A percentile compares a stretch with the other conserved stretches of the same genome.
phyloP scores from a whole-genome alignment of 495 filamentous ascomycete species.

The Penicillium silybi region DNA sequence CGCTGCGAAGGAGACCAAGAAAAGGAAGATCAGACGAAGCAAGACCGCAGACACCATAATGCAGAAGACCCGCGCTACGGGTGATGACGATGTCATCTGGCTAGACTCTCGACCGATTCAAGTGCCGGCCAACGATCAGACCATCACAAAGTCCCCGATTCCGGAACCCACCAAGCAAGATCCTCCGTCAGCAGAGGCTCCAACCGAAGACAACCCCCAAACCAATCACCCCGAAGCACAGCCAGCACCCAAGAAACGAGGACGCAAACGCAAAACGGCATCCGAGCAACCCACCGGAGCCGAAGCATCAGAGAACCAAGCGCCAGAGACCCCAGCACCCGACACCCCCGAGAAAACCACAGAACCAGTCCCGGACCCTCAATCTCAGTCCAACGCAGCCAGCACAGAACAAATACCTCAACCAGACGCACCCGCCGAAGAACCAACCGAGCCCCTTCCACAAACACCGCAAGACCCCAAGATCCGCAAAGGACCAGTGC shows the following conservation, averaged over 20 bases:
- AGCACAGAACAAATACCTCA: background rate
- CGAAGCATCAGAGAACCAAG: background rate
- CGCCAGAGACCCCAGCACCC: background rate
- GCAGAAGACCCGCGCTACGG: conserved; percentile 24
- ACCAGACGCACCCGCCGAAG: background rate
- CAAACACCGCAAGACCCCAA: conserved; percentile 21
- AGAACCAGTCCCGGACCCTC: background rate
- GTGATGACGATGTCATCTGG: conserved; percentile 38
- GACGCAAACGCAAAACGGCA: conserved; percentile 43
- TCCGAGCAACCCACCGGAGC: conserved; percentile 11
- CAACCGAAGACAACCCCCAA: background rate
- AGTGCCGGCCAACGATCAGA: background rate
- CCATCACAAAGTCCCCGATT: background rate
- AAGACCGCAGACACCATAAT: conserved; percentile 34
- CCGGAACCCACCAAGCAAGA: background rate
- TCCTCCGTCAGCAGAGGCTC: background rate
- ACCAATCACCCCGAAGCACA: background rate
- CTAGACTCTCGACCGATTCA: conserved; percentile 29
- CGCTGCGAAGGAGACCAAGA: conserved; percentile 24
- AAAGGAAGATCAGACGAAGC: conserved; percentile 38
- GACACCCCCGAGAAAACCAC: background rate
- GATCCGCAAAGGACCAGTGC: conserved; percentile 29
- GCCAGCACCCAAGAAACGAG: conserved; percentile 39
- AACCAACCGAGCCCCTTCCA: background rate
- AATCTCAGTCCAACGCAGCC: too few relatives aligned